Conservation (phyloP, 2,329 filamentous ascomycete species). For the Aquanectria penicillioides region DNA sequence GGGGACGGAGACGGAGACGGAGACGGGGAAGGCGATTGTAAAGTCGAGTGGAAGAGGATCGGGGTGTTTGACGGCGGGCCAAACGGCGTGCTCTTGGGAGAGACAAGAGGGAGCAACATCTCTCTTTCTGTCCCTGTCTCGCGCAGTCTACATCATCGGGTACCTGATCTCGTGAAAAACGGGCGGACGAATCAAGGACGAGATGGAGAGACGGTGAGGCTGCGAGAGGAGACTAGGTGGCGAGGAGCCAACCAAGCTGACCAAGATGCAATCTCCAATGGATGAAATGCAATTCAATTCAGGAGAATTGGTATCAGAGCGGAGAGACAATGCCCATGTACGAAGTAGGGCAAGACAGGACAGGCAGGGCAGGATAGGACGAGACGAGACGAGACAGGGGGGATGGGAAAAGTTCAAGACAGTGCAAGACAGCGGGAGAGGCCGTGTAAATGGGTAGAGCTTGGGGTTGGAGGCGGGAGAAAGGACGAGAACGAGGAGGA, state of each 20-base stretch:
- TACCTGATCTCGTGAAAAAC: conserved; percentile 1
- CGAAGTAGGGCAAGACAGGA: background rate
- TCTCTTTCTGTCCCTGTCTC: background rate
- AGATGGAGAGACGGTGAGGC: conserved; percentile 13
- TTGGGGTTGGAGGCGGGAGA: too few relatives aligned
- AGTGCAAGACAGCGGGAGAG: too few relatives aligned
- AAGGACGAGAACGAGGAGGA: too few relatives aligned
- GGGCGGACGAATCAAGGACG: conserved; percentile 2
- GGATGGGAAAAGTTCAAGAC: too few relatives aligned
- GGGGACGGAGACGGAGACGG: too few relatives aligned
- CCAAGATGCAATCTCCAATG: background rate
- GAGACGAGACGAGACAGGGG: too few relatives aligned
- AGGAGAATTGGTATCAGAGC: conserved; percentile 3
- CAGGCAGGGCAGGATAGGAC: too few relatives aligned
- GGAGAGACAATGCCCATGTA: conserved; percentile 2
- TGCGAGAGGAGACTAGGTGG: background rate
- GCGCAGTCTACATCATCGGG: background rate
- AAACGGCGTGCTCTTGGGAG: background rate
- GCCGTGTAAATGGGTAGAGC: too few relatives aligned
- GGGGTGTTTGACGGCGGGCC: background rate
- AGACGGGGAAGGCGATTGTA: background rate
- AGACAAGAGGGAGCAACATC: background rate
- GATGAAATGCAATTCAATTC: background rate
- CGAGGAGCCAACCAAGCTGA: background rate
- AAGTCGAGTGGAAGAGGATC: background rate